Evolutionary conservation across 2,329 filamentous ascomycete genomes (phyloP), one percentile per base, ranked within the genome.

Genomic region (Pezizomycotina sp.): DNA sequence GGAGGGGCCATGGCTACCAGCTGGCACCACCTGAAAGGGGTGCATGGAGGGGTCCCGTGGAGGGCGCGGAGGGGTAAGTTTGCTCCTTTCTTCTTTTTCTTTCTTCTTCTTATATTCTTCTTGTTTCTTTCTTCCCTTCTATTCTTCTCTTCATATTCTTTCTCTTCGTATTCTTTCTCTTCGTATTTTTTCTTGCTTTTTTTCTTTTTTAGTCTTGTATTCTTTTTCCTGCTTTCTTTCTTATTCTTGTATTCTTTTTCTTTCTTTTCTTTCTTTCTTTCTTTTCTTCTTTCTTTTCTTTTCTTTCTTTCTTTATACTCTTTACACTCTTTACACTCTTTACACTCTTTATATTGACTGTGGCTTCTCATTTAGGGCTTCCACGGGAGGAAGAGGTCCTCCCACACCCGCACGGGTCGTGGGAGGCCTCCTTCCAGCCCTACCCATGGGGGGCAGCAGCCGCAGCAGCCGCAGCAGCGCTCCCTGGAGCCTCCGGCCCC

Each of bases 1-100:
- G 27, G 42, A 44, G 26, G 38, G 42, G 27, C 37, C 27, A 21
- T 44, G 38, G 26, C 20, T 20, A 10, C 12, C 10, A 26, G 28
- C 15, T 15, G 6, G 8, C 21, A 13, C 32, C 14, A 12, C 14
- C 6, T 25, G 6, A 18, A 26, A 12, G 18, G n/a, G 7, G 23
- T 27, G 26, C 12, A 22, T 13, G 25, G 5, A 8, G 15, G 23
- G 18, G 27, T 15, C 18, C 27, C 27, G 31, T 26, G 29, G 30
- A 20, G n/a, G 34, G 31, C 36, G 42, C 36, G 33, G 30, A 42
- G 38, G 38, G 16, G 22, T 18, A 12, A 13, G 15, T 31, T n/a
- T n/a, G n/a, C n/a, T n/a, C n/a, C n/a, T n/a, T n/a, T n/a, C n/a
- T n/a, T n/a, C n/a, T n/a, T n/a, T n/a, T n/a, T n/a, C n/a, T n/a